Percentiles rank a stretch among this genome's conserved stretches.
Conservation (phyloP, 768 basidiomycete genomes). For the Mycena sanguinolenta region DNA sequence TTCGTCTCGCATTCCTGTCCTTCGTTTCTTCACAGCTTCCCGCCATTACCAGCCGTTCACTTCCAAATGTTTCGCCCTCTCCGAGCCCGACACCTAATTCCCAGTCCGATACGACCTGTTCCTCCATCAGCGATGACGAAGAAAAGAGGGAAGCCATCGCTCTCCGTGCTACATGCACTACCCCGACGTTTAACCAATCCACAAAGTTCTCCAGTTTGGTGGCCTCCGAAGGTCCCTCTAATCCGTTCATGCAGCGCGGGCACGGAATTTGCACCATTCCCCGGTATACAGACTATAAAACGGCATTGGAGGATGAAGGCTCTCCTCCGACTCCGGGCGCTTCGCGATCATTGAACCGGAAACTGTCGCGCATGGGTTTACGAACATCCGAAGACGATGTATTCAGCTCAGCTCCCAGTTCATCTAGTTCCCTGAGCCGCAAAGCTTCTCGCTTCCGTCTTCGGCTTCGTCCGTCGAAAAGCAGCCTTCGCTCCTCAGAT, state of each 20-base stretch:
- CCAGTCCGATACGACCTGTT: too few relatives aligned
- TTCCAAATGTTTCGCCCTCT: background rate
- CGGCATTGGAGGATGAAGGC: background rate
- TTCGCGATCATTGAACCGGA: background rate
- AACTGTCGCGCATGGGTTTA: background rate
- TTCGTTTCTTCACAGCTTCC: slow-evolving; percentile 21
- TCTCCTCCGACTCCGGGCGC: background rate
- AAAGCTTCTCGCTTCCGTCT: too few relatives aligned
- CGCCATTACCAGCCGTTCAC: background rate
- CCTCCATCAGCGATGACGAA: background rate
- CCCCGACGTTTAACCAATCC: slow-evolving; percentile 30
- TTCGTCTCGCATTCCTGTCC: slow-evolving; percentile 24
- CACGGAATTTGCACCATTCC: slow-evolving; percentile 16
- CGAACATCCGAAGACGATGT: background rate
- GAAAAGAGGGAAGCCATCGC: background rate
- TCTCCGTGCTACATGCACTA: slow-evolving; percentile 18
- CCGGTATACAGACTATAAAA: slow-evolving; percentile 17
- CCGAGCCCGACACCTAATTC: background rate
- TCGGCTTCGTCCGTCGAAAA: background rate
- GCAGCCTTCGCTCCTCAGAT: slow-evolving; percentile 19
- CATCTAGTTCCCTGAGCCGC: too few relatives aligned
- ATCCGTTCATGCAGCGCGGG: slow-evolving; percentile 17
- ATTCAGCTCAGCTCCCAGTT: background rate
- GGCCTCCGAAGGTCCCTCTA: background rate
- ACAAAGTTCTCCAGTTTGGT: slow-evolving; percentile 19